Evolutionary conservation across 2,329 filamentous ascomycete genomes (phyloP), one percentile per base, ranked within the genome.

Genomic region (Pseudocercospora pini-densiflorae): DNA sequence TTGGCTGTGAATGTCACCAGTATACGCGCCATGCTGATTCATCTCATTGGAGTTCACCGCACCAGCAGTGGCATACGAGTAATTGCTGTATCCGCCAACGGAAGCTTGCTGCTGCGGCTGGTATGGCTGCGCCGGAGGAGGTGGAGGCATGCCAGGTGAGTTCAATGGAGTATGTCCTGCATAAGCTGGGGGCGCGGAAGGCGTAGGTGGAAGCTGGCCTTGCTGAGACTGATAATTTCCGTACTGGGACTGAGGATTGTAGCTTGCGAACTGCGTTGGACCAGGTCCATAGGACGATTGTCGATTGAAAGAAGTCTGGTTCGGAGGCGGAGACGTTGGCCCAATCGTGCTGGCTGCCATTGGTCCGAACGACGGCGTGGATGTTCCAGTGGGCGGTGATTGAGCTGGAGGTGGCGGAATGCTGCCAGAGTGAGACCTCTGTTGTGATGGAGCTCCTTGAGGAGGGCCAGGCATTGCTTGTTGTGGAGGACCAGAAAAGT

Each of bases 1-100:
- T 77, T 92, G 90, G 73, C 88, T 85, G 73, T 93, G 91, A 49
- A 92, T 79, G 7, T 79, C 77, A 21, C 72, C 75, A 3, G 62
- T 68, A 66, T 90, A 91, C 3, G 75, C 75, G 6, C 80, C 77
- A 19, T 72, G 65, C 19, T 69, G 62, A n/a, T 71, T 72, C 5
- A 71, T 61, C 4, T 66, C 53, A 9, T 63, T 66, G 3, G 62
- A 24, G 4, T 65, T 67, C 63, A 71, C 72, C 23, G 74, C 76
- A 6, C 76, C 76, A 14, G 78, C 73, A 29, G 71, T 70, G 0
- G 72, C 72, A 62, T 86, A 85, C 45, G 76, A 77, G 72, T 86
- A 90, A 67, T 86, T 84, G 21, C 86, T 79, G 74, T 85, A 90
- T 1, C 87, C 88, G 3, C 66, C 68, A n/a, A 71, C 31, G 7